These are phyloP conservation scores for Sarocladium strictum DNA, from an alignment of 2,329 filamentous ascomycete genomes.

Conservation along the genomic window DNA sequence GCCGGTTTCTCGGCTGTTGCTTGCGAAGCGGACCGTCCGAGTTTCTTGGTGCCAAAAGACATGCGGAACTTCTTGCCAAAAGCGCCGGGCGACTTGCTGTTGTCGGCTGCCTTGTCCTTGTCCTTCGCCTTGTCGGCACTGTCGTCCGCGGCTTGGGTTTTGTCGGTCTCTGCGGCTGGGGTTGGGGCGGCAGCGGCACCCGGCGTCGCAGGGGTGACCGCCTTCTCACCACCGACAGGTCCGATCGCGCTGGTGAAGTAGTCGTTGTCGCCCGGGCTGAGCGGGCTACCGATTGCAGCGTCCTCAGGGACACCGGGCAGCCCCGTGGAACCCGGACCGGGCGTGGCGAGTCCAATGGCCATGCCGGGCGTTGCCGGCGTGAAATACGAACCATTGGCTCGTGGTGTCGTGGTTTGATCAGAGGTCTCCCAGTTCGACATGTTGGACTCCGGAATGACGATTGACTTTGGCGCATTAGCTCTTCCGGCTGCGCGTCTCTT, in stretches of 20 bases:
- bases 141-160: slow-evolving; percentile 39
- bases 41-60: slow-evolving; percentile 80
- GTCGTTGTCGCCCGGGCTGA: slow-evolving; percentile 49
- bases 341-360: slow-evolving; percentile 72
- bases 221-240: slow-evolving; percentile 22
- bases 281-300: slow-evolving; percentile 31
- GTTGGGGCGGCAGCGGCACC: slow-evolving; percentile 41
- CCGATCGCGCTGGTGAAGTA: slow-evolving; percentile 67
- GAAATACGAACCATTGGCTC: slow-evolving; percentile 56
- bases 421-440: slow-evolving; percentile 30
- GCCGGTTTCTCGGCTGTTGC: slow-evolving; percentile 63
- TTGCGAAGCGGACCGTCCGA: slow-evolving; percentile 59
- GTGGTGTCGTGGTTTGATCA: slow-evolving; percentile 52
- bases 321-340: slow-evolving; percentile 30
- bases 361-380: slow-evolving; percentile 68
- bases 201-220: slow-evolving; percentile 39
- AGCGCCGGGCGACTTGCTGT: slow-evolving; percentile 51
- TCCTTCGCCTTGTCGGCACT: slow-evolving; percentile 51
- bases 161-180: slow-evolving; percentile 40
- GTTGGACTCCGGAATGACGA: slow-evolving; percentile 34
- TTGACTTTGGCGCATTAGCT: slow-evolving; percentile 54
- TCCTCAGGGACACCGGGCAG: slow-evolving; percentile 45
- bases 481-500: slow-evolving; percentile 51
- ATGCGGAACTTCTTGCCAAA: slow-evolving; percentile 86
- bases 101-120: slow-evolving; percentile 40